These are phyloP conservation scores for Aristolochia fimbriata DNA, from an alignment of 164 flowering plant species.

Conservation along the genomic window DNA sequence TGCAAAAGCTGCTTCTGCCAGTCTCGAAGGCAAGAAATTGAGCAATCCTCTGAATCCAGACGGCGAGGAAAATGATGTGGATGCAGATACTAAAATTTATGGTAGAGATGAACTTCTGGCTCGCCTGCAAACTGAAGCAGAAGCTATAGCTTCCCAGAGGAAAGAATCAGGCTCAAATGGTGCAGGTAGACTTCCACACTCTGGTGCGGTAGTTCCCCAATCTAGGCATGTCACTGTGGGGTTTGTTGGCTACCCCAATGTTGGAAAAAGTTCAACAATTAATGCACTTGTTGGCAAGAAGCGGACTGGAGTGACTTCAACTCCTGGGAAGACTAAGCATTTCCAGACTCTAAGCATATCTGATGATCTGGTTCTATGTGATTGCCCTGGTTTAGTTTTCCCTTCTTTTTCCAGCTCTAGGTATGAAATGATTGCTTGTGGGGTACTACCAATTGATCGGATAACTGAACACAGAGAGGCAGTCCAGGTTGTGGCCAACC, in stretches of 20 bases:
- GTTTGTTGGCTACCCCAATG: slow-evolving; percentile 95
- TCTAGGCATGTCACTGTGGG: slow-evolving; percentile 59
- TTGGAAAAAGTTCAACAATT: slow-evolving; percentile 94
- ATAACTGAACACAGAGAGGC: slow-evolving; percentile 92
- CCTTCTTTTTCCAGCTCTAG: slow-evolving; percentile 95
- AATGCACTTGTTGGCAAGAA: slow-evolving; percentile 93
- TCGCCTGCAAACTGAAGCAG: slow-evolving; percentile 78
- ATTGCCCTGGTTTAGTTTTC: slow-evolving; percentile 93
- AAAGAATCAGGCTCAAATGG: background rate
- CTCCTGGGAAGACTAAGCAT: slow-evolving; percentile 98
- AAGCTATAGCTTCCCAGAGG: slow-evolving; percentile 51
- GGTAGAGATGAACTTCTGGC: slow-evolving; percentile 82
- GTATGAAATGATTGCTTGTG: slow-evolving; percentile 87
- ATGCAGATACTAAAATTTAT: slow-evolving; percentile 52
- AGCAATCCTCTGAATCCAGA: slow-evolving; percentile 17
- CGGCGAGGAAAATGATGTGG: slow-evolving; percentile 12
- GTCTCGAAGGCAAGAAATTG: slow-evolving; percentile 52
- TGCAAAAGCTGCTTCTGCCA: slow-evolving; percentile 87
- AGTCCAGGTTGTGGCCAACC: slow-evolving; percentile 77
- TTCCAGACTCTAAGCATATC: slow-evolving; percentile 86
- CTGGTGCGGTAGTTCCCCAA: slow-evolving; percentile 12
- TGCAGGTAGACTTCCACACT: background rate
- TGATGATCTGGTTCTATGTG: slow-evolving; percentile 75
- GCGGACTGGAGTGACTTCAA: slow-evolving; percentile 85
- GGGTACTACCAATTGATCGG: slow-evolving; percentile 86